These are phyloP conservation scores for Chytriomyces sp. DNA, from an alignment of 192 early-diverging fungal species.

Conservation along the genomic window DNA sequence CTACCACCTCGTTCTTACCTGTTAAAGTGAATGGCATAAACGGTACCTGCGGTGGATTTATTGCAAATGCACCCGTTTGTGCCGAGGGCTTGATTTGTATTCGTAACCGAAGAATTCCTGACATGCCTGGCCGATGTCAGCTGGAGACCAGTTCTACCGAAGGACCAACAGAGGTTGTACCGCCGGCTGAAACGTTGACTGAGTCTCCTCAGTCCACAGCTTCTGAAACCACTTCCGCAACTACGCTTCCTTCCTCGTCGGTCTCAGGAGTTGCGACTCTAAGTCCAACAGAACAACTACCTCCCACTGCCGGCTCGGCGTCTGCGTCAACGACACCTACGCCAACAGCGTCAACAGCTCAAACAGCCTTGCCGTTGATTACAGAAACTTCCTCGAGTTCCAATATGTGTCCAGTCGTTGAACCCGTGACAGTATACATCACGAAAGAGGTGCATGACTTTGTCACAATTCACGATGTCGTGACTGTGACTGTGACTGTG, in stretches of 20 bases:
- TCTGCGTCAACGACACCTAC: neutral
- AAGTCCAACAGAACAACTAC: neutral
- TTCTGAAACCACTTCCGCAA: neutral
- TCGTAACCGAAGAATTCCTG: neutral
- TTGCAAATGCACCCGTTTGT: constrained; percentile 2
- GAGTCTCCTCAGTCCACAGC: neutral
- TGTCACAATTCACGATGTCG: neutral
- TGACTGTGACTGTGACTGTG: constrained; percentile 6
- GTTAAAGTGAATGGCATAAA: neutral
- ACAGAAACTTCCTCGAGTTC: neutral
- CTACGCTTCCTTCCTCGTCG: neutral
- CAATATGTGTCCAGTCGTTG: neutral
- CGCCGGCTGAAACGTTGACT: neutral
- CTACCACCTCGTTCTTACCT: neutral
- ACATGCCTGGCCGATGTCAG: constrained; percentile 7
- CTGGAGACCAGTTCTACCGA: too few relatives aligned
- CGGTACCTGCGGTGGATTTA: constrained; percentile 19
- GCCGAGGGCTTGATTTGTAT: constrained; percentile 8
- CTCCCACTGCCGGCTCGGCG: neutral
- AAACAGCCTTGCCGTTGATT: too few relatives aligned
- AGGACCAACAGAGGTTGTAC: neutral
- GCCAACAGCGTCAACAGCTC: too few relatives aligned
- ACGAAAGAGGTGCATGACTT: neutral
- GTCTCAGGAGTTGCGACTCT: neutral
- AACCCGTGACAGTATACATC: neutral